Base-by-base conservation (phyloP, 2,329 filamentous ascomycete species). In the Fusarium oxysporum region DNA sequence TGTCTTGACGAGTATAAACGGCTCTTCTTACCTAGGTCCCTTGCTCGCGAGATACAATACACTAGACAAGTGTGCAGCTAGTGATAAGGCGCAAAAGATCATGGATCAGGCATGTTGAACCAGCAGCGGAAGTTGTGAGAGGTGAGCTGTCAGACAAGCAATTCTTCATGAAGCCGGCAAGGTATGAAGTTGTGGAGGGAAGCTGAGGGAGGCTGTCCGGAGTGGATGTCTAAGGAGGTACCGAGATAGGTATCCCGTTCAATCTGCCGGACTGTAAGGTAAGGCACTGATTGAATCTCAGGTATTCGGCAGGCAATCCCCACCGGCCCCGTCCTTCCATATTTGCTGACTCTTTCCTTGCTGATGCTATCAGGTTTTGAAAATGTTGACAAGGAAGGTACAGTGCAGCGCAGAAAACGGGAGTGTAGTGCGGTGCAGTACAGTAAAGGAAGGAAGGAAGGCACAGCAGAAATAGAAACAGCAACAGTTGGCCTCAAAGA, bases 401-500 rank as follows among this genome's bases (percentile, higher is more conserved):
- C 35, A 45, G 32, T 41, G 17, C 45, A 53, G 19, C 28, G 25
- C 23, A 44, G 23, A 21, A 30, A 21, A 47, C 9, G 25, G 19
- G 25, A 43, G 13, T 21, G 33, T 6, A 38, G 28, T 37, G 44
- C 50, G 40, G 33, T 33, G 40, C 40, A 55, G 43, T 37, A 48
- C 47, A 54, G 16, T 37, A 37, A 37, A 65, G 43, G 25, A 33
- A 41, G 19, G 45, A 19, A 57, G 30, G 32, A 40, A 65, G 44
- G 64, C 21, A 66, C 58, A 35, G 21, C 62, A 66, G 62, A 62
- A 48, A 33, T 51, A 70, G 61, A 35, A 45, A 54, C 53, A 47
- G 41, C 19, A 61, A 38, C 23, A 73, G 67, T 71, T 73, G 71
- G 71, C 71, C 71, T 73, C 71, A 74, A 71, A 65, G 51, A 40